Percentiles rank a stretch among this genome's conserved stretches.
These are phyloP conservation scores for Cladosporium cucumerinum DNA, from an alignment of 2,329 filamentous ascomycete genomes.

Conservation along the genomic window DNA sequence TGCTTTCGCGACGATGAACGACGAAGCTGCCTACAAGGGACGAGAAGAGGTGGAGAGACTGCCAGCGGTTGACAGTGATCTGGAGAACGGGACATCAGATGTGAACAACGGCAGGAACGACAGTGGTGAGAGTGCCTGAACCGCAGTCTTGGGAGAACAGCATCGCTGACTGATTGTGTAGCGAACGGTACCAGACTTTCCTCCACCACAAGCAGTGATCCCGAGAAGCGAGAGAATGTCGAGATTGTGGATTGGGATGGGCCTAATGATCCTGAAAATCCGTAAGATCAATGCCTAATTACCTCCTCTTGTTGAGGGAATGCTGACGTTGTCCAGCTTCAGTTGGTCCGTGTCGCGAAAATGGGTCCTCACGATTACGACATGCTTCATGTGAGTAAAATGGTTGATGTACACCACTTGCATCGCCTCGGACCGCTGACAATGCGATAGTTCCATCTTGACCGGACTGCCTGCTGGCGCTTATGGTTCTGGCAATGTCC, in stretches of 20 bases:
- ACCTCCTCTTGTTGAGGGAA: too few relatives aligned
- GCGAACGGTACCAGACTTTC: neutral
- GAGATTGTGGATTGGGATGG: conserved; percentile 23
- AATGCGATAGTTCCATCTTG: conserved; percentile 28
- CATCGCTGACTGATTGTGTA: neutral
- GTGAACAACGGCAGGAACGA: neutral
- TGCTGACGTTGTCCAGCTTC: conserved; percentile 17
- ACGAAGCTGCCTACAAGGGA: neutral
- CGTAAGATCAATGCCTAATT: conserved; percentile 34
- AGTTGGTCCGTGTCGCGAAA: conserved; percentile 31
- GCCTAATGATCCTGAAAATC: conserved; percentile 25
- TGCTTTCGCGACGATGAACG: neutral
- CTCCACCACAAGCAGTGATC: neutral
- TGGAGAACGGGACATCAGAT: neutral
- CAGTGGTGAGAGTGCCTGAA: neutral
- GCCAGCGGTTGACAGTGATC: conserved; percentile 7
- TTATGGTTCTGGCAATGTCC: conserved; percentile 26
- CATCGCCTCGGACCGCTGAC: conserved; percentile 6
- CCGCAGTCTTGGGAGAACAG: neutral
- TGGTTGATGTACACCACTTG: neutral
- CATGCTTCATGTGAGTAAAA: conserved; percentile 25
- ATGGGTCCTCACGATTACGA: conserved; percentile 31
- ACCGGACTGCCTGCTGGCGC: conserved; percentile 31
- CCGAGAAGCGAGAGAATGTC: neutral
- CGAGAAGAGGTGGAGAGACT: conserved; percentile 18